Conservation (phyloP, 1,139 yeast species). For the Sugiyamaella japonica region DNA sequence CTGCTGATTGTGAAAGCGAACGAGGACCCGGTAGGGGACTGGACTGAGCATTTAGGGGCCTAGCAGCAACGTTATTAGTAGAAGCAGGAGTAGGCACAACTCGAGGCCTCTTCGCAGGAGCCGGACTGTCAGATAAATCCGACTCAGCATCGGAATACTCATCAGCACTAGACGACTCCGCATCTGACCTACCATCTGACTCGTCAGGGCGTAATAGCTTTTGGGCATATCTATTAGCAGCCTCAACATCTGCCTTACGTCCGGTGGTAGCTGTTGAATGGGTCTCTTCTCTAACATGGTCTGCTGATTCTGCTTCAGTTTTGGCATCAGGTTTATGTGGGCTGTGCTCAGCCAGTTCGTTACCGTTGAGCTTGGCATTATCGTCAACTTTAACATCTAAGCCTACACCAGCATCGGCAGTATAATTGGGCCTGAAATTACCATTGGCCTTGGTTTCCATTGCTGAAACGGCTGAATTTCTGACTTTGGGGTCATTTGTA, state of each 20-base stretch:
- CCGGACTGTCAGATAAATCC: conserved; percentile 26
- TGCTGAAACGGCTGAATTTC: not conserved
- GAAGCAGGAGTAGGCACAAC: conserved; percentile 27
- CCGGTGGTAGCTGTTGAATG: not conserved
- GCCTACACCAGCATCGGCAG: not conserved
- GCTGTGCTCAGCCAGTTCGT: too few relatives aligned
- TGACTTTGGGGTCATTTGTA: too few relatives aligned
- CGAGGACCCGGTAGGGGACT: not conserved
- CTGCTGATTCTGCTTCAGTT: not conserved
- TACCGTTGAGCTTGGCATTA: too few relatives aligned
- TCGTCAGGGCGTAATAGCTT: conserved; percentile 1
- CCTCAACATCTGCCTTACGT: conserved; percentile 2
- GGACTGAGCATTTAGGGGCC: not conserved
- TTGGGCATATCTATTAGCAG: conserved; percentile 8
- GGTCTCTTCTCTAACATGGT: not conserved
- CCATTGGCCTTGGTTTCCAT: not conserved
- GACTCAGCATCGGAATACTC: conserved; percentile 23
- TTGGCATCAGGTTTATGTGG: too few relatives aligned
- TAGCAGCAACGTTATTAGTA: conserved; percentile 2
- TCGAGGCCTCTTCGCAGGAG: conserved; percentile 26
- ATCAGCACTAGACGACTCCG: conserved; percentile 17
- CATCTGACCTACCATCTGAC: conserved; percentile 9
- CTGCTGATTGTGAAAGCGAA: not conserved
- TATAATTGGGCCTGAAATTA: not conserved
- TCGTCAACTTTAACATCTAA: not conserved